Base-by-base conservation (phyloP, 768 basidiomycete genomes). In the Hirschioporus abietinus region DNA sequence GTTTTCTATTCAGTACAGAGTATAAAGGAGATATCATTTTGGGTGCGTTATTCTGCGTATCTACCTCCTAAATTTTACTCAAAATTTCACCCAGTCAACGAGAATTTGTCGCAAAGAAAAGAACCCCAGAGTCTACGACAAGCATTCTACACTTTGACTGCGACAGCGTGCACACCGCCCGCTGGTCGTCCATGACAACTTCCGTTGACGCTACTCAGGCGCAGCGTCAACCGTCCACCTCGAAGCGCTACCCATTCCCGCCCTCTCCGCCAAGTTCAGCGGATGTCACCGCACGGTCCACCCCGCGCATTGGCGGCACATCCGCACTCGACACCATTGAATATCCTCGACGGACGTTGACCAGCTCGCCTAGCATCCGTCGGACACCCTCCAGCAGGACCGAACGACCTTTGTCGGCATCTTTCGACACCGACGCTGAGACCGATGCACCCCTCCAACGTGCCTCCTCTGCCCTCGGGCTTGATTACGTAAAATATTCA, bases 201-300 rank as follows among this genome's bases (percentile, higher is more conserved):
- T 10, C 42, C 42, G 42, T 52, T 52, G 42, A 52, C 42, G 42
- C 42, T 52, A 52, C 42, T 52, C 42, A 52, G 42, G 42, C 42
- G 42, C 42, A 52, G 42, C 42, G 42, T 52, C 42, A 52, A 52
- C 20, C 1, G 15, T 52, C 42, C 42, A 15, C 42, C 20, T 52
- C 42, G 12, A 52, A 52, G 42, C 72, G 70, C n/a, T 78, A 77
- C 68, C 75, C 69, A 58, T 83, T 82, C 67, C 82, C 82, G 1
- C 76, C 81, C 60, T 83, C 83, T n/a, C 82, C 83, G 34, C 78
- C 83, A 9, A 80, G 76, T 65, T 82, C 84, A 35, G 77, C 79
- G 27, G 72, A 79, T 30, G 73, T 74, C 52, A 80, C 81, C 17
- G 78, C 79, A 6, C 71, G 73, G 30, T 77, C 82, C 60, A 82